A percentile compares a stretch with the other conserved stretches of the same genome.
Evolutionary conservation across 305 asterid species (phyloP).

Genomic region (Stenogyne calaminthoides): DNA sequence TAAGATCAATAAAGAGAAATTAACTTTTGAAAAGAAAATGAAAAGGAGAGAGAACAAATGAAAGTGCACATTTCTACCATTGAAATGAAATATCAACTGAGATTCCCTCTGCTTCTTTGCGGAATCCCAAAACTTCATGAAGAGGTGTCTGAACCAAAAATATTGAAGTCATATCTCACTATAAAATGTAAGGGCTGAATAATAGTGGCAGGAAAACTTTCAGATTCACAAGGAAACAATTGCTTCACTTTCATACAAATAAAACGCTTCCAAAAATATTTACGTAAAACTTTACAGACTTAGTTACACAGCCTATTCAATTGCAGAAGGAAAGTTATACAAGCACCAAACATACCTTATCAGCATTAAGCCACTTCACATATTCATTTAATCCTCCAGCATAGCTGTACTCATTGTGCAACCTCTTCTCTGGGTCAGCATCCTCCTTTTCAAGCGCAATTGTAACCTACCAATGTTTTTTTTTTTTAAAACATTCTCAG

Average conservation of each 20-base stretch:
- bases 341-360: conserved; percentile 63
- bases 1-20: conserved; percentile 28
- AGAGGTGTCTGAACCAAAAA: conserved; percentile 72
- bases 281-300: background rate
- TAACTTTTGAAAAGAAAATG: conserved; percentile 7
- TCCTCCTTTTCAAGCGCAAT: conserved; percentile 71
- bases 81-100: conserved; percentile 83
- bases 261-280: conserved; percentile 12
- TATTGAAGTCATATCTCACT: conserved; percentile 34
- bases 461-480: conserved; percentile 55
- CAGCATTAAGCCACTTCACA: conserved; percentile 89
- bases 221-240: background rate
- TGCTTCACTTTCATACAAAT: conserved; percentile 1
- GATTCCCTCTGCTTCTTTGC: conserved; percentile 73
- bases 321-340: conserved; percentile 10
- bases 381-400: conserved; percentile 96
- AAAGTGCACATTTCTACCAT: conserved; percentile 56
- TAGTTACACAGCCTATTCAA: background rate
- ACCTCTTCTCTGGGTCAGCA: conserved; percentile 61
- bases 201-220: background rate
- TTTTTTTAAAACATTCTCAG: conserved; percentile 29
- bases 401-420: conserved; percentile 66
- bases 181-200: conserved; percentile 20
- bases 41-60: background rate
- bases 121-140: conserved; percentile 86